phyloP scores from a whole-genome alignment of 495 filamentous ascomycete genomes.

The Aspergillus mulundensis region DNA sequence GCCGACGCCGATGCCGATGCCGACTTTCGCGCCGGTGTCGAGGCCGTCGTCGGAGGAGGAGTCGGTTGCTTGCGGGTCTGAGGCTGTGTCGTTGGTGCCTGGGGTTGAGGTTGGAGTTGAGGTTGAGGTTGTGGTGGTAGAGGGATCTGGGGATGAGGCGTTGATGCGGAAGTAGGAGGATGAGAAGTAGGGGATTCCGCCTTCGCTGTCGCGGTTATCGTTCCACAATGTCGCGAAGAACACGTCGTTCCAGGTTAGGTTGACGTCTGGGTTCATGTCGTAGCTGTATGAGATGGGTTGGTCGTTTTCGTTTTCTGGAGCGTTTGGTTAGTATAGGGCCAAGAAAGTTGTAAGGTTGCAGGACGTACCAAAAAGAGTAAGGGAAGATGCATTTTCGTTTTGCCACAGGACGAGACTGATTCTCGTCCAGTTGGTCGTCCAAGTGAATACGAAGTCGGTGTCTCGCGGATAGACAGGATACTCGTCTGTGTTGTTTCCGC shows the following conservation, averaged over 20 bases:
- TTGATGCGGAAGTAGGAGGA: constrained; percentile 15
- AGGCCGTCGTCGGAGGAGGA: neutral
- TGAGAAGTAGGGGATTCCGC: constrained; percentile 8
- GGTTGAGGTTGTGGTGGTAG: constrained; percentile 3
- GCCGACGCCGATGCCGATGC: constrained; percentile 13
- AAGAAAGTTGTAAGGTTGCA: neutral
- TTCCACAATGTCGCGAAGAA: constrained; percentile 17
- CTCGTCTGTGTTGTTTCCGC: constrained; percentile 9
- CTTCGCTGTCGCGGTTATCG: constrained; percentile 5
- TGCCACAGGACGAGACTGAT: constrained; percentile 13
- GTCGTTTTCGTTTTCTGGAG: constrained; percentile 6
- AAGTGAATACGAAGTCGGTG: neutral
- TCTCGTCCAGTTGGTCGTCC: constrained; percentile 8
- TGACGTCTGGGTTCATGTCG: constrained; percentile 11
- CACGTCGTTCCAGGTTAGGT: constrained; percentile 15
- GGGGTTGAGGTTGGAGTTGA: constrained; percentile 3
- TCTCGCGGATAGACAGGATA: constrained; percentile 9
- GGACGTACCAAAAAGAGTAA: constrained; percentile 6
- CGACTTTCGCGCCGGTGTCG: constrained; percentile 9
- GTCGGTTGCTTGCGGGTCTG: neutral
- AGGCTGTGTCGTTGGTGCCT: neutral
- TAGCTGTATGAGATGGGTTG: constrained; percentile 4
- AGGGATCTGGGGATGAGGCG: neutral
- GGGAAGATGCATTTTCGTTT: constrained; percentile 10
- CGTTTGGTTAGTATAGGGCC: neutral